Evolutionary conservation across 2,329 filamentous ascomycete genomes (phyloP).

Genomic region (Nothophaeocryptopus gaeumannii): DNA sequence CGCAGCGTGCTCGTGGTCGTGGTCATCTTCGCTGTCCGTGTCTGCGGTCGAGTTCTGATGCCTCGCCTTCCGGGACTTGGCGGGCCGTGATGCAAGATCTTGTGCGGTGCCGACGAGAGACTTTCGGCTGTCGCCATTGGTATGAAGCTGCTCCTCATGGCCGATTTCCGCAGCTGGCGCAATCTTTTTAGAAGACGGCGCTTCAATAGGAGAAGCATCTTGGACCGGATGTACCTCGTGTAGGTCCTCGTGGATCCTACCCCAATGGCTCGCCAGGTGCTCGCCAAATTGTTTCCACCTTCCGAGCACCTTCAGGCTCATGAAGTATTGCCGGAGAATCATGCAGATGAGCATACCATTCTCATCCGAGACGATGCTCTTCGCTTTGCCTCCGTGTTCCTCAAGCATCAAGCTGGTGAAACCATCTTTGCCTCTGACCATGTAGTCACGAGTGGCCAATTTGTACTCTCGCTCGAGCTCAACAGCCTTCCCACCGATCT

Average conservation of each 20-base stretch:
- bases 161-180: slow-evolving; percentile 15
- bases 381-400: slow-evolving; percentile 70
- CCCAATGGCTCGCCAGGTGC: slow-evolving; percentile 64
- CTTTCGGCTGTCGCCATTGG: slow-evolving; percentile 8
- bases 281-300: slow-evolving; percentile 72
- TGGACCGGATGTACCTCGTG: slow-evolving; percentile 47
- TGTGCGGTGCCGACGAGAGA: slow-evolving; percentile 24
- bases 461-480: slow-evolving; percentile 65
- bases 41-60: slow-evolving; percentile 5
- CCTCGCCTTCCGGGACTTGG: slow-evolving; percentile 10
- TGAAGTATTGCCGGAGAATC: slow-evolving; percentile 86
- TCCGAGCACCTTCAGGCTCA: slow-evolving; percentile 76
- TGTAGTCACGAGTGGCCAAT: slow-evolving; percentile 80
- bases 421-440: slow-evolving; percentile 76
- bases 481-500: slow-evolving; percentile 60
- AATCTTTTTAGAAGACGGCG: background rate
- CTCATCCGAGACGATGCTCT: slow-evolving; percentile 80
- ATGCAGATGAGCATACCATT: slow-evolving; percentile 83
- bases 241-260: slow-evolving; percentile 60
- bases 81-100: slow-evolving; percentile 13
- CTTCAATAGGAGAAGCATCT: slow-evolving; percentile 21
- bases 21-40: slow-evolving; percentile 39
- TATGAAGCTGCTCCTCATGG: slow-evolving; percentile 6
- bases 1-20: slow-evolving; percentile 37
- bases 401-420: slow-evolving; percentile 73